Percentiles rank a stretch among this genome's conserved stretches.
Evolutionary conservation across 1,139 yeast genomes (phyloP).

Genomic region (Diutina pseudorugosa): DNA sequence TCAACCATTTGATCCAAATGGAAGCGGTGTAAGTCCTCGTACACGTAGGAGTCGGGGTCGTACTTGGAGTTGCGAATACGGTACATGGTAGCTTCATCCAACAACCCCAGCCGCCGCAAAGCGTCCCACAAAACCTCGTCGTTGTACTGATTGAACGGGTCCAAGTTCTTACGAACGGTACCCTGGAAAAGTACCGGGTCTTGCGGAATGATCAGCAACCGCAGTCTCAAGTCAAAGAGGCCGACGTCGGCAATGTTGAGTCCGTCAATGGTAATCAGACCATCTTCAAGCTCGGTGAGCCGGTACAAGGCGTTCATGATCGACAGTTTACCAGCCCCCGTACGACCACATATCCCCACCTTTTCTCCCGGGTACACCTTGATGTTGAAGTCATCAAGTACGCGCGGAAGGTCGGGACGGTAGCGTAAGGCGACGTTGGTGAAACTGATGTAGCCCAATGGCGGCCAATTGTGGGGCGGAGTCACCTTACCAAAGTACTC

Average conservation of each 20-base stretch:
- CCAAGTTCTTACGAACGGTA: conserved; percentile 51
- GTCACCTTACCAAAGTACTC: conserved; percentile 26
- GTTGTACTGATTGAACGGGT: conserved; percentile 42
- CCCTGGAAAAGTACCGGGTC: conserved; percentile 68
- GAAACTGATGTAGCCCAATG: conserved; percentile 40
- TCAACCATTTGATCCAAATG: conserved; percentile 56
- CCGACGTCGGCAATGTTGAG: conserved; percentile 35
- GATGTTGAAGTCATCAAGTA: conserved; percentile 43
- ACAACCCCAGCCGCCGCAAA: conserved; percentile 48
- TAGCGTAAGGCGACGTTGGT: conserved; percentile 51
- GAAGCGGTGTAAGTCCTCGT: conserved; percentile 39
- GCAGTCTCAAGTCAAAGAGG: conserved; percentile 28
- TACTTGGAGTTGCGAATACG: conserved; percentile 10
- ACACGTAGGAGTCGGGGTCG: conserved; percentile 7
- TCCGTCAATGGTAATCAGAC: conserved; percentile 45
- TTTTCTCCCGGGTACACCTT: conserved; percentile 42
- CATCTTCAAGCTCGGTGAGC: conserved; percentile 41
- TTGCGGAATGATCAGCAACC: conserved; percentile 55
- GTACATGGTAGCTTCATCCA: conserved; percentile 23
- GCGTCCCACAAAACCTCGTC: conserved; percentile 44
- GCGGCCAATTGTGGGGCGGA: conserved; percentile 53
- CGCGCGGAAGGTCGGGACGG: conserved; percentile 66
- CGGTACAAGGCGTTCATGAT: conserved; percentile 58
- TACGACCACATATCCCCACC: conserved; percentile 68
- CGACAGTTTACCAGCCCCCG: conserved; percentile 72